Evolutionary conservation across 1,284 basidiomycete genomes (phyloP), one percentile per base, ranked within the genome.

Genomic region (Malassezia arunalokei): DNA sequence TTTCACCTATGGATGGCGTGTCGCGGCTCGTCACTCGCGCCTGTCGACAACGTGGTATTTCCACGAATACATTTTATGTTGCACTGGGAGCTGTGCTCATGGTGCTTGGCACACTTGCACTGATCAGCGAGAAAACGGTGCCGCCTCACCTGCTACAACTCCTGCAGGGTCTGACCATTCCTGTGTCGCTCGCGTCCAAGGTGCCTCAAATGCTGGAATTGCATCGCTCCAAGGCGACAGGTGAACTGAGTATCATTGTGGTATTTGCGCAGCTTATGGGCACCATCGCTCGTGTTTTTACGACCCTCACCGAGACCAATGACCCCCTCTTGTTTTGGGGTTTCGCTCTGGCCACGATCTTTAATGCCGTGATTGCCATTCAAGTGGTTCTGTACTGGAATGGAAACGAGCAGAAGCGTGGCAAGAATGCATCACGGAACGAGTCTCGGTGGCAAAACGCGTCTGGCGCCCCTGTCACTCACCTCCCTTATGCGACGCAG

Each of bases 21-120:
- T 61, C 63, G 33, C 57, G 51, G 47, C 56, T 43, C 35, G 47
- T 54, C 51, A 59, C 59, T 53, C 38, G 43, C 6, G 15, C 41
- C n/a, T 55, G 53, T 33, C 53, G 48, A 12, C 27, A 27, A 6
- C 24, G 29, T 5, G 43, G 53, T 27, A 41, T 55, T 17, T 40
- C 47, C 27, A 55, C 53, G 1, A 55, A 55, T 35, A n/a, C 48
- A 14, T 41, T 55, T 12, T 55, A 50, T 39, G 51, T 66, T 42
- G 47, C 51, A 15, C 5, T 49, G 86, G 86, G 14, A 76, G 94
- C 41, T 80, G 85, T 71, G 83, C 84, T 60, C 90, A 96, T 76
- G 78, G 91, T 38, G 86, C 87, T 8, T 86, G 89, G 72, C 89
- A 94, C 74, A 27, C 49, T 68, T 31, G 60, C 67, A 47, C 63